phyloP scores from a whole-genome alignment of 2,329 filamentous ascomycete genomes.

The Epichloe baconii region DNA sequence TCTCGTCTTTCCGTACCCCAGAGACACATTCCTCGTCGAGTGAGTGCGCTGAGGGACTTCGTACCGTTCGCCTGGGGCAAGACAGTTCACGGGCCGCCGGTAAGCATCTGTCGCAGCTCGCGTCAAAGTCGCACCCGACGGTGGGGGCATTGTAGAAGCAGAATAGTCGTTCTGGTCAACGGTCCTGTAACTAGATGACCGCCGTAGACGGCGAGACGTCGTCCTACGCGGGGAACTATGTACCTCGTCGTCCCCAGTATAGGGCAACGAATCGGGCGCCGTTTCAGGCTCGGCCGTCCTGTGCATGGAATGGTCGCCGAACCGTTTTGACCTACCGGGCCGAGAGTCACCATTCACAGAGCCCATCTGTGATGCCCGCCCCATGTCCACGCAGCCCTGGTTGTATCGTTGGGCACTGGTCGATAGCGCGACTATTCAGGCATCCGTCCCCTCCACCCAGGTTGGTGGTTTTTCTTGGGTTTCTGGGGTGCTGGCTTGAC shows the following conservation, averaged over 20 bases:
- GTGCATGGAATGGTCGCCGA: conserved; percentile 8
- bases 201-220: conserved; percentile 12
- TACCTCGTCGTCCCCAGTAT: conserved; percentile 16
- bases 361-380: conserved; percentile 19
- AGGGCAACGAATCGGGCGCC: conserved; percentile 16
- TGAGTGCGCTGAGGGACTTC: conserved; percentile 3
- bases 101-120: conserved; percentile 19
- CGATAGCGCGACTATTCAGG: conserved; percentile 4
- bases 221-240: conserved; percentile 20
- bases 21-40: conserved; percentile 9
- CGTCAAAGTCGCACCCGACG: conserved; percentile 9
- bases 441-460: neutral
- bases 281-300: conserved; percentile 8
- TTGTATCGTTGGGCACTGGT: conserved; percentile 13
- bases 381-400: conserved; percentile 16
- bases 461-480: conserved; percentile 6
- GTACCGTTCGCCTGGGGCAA: conserved; percentile 12
- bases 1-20: conserved; percentile 4
- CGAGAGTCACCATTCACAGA: conserved; percentile 15
- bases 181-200: conserved; percentile 11
- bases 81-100: conserved; percentile 15
- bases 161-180: conserved; percentile 14
- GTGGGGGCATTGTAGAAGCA: conserved; percentile 14
- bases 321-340: conserved; percentile 16
- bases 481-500: neutral